Percentiles rank a stretch among this genome's conserved stretches.
Evolutionary conservation across 2,329 filamentous ascomycete genomes (phyloP).

Genomic region (Boeremia lycopersici): DNA sequence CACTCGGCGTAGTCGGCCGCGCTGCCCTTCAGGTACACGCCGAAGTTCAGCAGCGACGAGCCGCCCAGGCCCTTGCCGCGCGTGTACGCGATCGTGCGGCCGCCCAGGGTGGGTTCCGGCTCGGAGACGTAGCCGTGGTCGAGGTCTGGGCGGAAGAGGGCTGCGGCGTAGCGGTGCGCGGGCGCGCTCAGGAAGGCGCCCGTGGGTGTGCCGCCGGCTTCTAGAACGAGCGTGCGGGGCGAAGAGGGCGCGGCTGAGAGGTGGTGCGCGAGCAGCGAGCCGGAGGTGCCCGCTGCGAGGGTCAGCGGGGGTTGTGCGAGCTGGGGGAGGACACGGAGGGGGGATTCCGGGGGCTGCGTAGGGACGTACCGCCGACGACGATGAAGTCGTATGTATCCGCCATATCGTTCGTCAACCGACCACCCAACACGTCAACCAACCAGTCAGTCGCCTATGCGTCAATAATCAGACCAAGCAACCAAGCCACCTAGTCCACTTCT

Average conservation of each 20-base stretch:
- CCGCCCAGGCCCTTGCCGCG: slow-evolving; percentile 59
- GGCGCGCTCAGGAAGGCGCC: slow-evolving; percentile 48
- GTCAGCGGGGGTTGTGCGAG: background rate
- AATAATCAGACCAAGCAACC: too few species aligned
- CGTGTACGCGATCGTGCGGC: slow-evolving; percentile 51
- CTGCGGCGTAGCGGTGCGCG: slow-evolving; percentile 59
- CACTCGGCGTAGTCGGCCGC: slow-evolving; percentile 67
- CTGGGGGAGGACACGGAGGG: background rate
- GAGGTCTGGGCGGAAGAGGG: slow-evolving; percentile 54
- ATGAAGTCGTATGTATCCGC: slow-evolving; percentile 45
- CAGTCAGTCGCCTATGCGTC: too few species aligned
- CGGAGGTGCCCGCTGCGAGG: slow-evolving; percentile 62
- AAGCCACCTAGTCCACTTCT: too few species aligned
- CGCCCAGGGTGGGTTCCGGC: slow-evolving; percentile 40
- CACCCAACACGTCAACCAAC: too few species aligned
- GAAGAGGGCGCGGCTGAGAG: slow-evolving; percentile 56
- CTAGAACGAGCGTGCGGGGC: slow-evolving; percentile 64
- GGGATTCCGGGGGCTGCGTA: background rate
- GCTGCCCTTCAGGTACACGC: slow-evolving; percentile 55
- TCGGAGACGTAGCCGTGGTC: slow-evolving; percentile 57
- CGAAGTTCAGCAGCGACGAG: slow-evolving; percentile 54
- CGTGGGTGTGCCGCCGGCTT: slow-evolving; percentile 64
- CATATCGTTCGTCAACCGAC: too few species aligned
- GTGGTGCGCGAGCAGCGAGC: slow-evolving; percentile 60
- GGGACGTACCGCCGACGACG: slow-evolving; percentile 48